These are phyloP conservation scores for Orbilia oligospora DNA, from an alignment of 2,329 filamentous ascomycete genomes.

Conservation along the genomic window DNA sequence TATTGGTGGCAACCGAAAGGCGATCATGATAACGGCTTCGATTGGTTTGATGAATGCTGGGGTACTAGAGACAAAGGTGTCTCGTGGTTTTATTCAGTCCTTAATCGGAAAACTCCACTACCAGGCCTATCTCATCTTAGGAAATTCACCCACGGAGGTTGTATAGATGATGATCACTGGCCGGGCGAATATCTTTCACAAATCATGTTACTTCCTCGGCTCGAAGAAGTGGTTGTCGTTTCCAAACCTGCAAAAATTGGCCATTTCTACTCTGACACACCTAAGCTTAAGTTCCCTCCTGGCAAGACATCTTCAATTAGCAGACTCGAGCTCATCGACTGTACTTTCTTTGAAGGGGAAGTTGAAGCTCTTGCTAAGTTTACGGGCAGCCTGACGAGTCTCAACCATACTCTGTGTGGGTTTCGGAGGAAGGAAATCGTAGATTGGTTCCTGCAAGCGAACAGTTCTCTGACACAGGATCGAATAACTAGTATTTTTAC, in stretches of 20 bases:
- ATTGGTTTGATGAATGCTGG: not conserved
- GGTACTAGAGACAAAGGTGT: too few species aligned
- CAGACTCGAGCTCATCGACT: constrained; percentile 10
- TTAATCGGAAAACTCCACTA: not conserved
- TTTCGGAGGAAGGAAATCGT: not conserved
- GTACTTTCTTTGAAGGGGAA: not conserved
- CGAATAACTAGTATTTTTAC: not conserved
- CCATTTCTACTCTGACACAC: too few species aligned
- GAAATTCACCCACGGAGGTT: constrained; percentile 14
- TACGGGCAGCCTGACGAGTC: not conserved
- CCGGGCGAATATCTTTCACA: not conserved
- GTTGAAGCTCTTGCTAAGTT: not conserved
- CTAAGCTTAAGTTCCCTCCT: not conserved
- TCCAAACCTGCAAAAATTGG: too few species aligned
- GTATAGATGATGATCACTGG: not conserved
- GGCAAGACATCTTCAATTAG: constrained; percentile 13
- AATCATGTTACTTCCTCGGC: constrained; percentile 12
- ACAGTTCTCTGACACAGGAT: not conserved
- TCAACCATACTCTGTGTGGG: not conserved
- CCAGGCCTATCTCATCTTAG: constrained; percentile 19
- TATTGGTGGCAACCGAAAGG: not conserved
- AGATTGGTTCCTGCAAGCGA: not conserved
- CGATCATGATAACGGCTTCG: not conserved
- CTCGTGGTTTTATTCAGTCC: constrained; percentile 20
- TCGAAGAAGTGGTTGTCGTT: not conserved